Evolutionary conservation across 2,329 filamentous ascomycete species (phyloP).

Genomic region (Hawksworthiomyces lignivorus): DNA sequence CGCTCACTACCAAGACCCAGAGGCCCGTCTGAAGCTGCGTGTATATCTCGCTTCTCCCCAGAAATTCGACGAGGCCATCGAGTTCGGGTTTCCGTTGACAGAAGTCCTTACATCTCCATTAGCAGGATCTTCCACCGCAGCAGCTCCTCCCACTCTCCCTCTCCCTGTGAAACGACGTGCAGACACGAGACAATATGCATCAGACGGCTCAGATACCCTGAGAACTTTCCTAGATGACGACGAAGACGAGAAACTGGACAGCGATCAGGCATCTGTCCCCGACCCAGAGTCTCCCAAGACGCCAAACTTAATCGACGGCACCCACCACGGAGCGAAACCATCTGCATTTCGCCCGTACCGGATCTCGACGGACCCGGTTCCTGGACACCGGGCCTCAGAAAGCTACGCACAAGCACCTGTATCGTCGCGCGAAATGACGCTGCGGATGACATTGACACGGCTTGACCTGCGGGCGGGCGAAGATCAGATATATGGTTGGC

Average conservation of each 20-base stretch:
- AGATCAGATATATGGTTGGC: conserved; percentile 64
- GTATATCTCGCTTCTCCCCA: conserved; percentile 82
- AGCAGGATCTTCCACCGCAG: not conserved
- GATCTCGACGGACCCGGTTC: conserved; percentile 5
- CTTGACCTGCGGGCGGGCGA: conserved; percentile 76
- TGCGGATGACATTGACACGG: conserved; percentile 90
- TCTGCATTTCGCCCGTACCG: conserved; percentile 13
- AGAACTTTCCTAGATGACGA: conserved; percentile 43
- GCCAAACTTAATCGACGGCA: conserved; percentile 39
- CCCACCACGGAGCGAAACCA: not conserved
- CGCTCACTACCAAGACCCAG: conserved; percentile 82
- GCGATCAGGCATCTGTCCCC: conserved; percentile 45
- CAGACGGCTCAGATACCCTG: conserved; percentile 38
- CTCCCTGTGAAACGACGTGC: not conserved
- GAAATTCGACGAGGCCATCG: conserved; percentile 91
- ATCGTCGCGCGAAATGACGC: conserved; percentile 78
- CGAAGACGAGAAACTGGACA: conserved; percentile 46
- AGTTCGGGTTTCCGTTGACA: conserved; percentile 79
- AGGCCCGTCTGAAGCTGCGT: conserved; percentile 77
- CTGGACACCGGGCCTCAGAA: conserved; percentile 25
- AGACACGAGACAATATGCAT: conserved; percentile 20
- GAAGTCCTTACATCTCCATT: conserved; percentile 27
- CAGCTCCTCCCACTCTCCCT: not conserved
- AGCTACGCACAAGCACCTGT: conserved; percentile 43
- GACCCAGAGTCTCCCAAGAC: conserved; percentile 55